These are phyloP conservation scores for Aspergillus sclerotioniger DNA, from an alignment of 495 filamentous ascomycete genomes.

Conservation along the genomic window DNA sequence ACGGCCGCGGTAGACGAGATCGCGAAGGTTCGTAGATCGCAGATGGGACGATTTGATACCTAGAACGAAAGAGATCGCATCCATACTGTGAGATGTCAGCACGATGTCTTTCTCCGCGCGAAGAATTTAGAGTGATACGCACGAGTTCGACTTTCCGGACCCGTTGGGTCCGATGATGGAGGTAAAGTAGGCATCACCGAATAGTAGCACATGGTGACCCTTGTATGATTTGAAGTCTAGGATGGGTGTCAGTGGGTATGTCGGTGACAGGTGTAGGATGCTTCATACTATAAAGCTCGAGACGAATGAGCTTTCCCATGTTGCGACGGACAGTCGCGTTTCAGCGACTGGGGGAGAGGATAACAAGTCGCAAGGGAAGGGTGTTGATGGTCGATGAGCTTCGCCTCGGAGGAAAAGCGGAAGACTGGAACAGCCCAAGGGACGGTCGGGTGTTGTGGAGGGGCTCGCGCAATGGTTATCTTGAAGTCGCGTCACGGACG, in stretches of 20 bases:
- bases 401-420: background rate
- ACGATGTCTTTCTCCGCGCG: background rate
- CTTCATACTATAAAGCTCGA: slow-evolving; percentile 86
- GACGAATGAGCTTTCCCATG: slow-evolving; percentile 87
- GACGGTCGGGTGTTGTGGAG: slow-evolving; percentile 18
- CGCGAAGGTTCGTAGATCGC: slow-evolving; percentile 89
- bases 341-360: slow-evolving; percentile 26
- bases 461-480: slow-evolving; percentile 20
- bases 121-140: slow-evolving; percentile 31
- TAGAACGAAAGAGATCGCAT: slow-evolving; percentile 98
- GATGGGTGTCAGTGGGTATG: slow-evolving; percentile 7
- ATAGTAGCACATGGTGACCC: slow-evolving; percentile 87
- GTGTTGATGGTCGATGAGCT: background rate
- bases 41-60: slow-evolving; percentile 98
- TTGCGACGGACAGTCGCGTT: slow-evolving; percentile 36
- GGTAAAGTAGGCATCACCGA: slow-evolving; percentile 98
- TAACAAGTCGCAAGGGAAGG: background rate
- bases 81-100: slow-evolving; percentile 67
- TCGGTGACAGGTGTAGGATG: background rate
- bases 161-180: slow-evolving; percentile 99
- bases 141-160: slow-evolving; percentile 99
- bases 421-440: slow-evolving; percentile 8
- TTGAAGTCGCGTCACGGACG: slow-evolving; percentile 19
- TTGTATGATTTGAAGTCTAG: slow-evolving; percentile 99
- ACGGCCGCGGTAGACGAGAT: slow-evolving; percentile 93